A percentile compares a stretch with the other conserved stretches of the same genome.
Conservation (phyloP, 1,139 yeast genomes). For the Taiozyma sp. region DNA sequence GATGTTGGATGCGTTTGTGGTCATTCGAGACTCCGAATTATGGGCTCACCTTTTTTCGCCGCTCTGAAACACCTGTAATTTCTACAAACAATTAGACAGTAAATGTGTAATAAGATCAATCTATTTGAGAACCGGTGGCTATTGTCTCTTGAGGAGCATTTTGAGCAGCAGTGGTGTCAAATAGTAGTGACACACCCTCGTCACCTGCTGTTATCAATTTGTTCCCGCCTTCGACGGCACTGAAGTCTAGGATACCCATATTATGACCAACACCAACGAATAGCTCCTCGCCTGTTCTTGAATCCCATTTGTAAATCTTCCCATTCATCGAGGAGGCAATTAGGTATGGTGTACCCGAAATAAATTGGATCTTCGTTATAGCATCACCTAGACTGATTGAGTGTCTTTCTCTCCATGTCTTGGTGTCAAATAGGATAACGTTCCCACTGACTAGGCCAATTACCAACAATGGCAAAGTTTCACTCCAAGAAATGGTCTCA, state of each 20-base stretch:
- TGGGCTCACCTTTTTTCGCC: too few species aligned
- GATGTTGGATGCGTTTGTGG: neutral
- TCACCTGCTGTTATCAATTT: slow-evolving; percentile 94
- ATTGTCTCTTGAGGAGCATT: neutral
- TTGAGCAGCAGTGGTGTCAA: slow-evolving; percentile 27
- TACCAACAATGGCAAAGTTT: slow-evolving; percentile 60
- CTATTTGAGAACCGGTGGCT: neutral
- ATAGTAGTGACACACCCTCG: slow-evolving; percentile 87
- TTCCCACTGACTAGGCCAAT: slow-evolving; percentile 89
- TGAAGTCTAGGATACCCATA: slow-evolving; percentile 88
- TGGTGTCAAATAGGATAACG: slow-evolving; percentile 71
- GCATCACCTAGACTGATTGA: slow-evolving; percentile 70
- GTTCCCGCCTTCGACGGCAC: slow-evolving; percentile 53
- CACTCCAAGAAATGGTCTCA: slow-evolving; percentile 85
- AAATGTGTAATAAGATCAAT: neutral
- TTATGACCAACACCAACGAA: slow-evolving; percentile 88
- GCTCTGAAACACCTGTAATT: neutral
- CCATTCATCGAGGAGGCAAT: slow-evolving; percentile 83
- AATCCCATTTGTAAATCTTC: slow-evolving; percentile 80
- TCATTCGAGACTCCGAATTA: neutral
- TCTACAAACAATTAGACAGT: neutral
- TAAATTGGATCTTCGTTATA: slow-evolving; percentile 71
- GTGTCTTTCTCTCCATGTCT: slow-evolving; percentile 82
- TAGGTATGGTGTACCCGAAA: slow-evolving; percentile 50
- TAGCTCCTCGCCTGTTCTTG: slow-evolving; percentile 70